Evolutionary conservation across 805 yeast genomes (phyloP), one percentile per base, ranked within the genome.

Genomic region (Ascoidea rubescens): DNA sequence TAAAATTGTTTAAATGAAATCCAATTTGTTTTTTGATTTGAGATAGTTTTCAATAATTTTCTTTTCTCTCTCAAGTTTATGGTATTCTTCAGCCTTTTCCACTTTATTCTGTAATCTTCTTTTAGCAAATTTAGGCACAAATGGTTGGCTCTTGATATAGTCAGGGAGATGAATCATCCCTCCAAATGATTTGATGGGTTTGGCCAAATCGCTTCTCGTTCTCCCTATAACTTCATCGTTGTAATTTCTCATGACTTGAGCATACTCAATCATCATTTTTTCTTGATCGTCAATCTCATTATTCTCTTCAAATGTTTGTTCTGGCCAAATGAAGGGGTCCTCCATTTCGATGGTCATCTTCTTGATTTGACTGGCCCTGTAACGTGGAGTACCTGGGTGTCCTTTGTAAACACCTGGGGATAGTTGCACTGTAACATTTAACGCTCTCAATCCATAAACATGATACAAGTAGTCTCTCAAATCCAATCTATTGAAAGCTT

Each of bases 291-390:
- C 67, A 31, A 71, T 64, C 52, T 67, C 67, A 57, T 71, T 71
- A 48, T 73, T 67, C 46, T 60, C 65, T 12, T 52, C 49, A 31
- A 54, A 50, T 30, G 78, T 75, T 55, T 72, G 76, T 45, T 77
- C 83, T 4, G 99, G 99, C 96, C 97, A 93, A 48, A 93, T 75
- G 64, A 93, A 93, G 30, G 99, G 99, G 58, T 91, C 88, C 53
- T 80, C 82, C 91, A 93, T 85, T 60, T 90, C 98, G 51, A 93
- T 84, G 28, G 96, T 91, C 98, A 93, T 93, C 68, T 89, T 90
- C 72, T 93, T 93, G 58, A 79, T 77, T 69, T 88, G 96, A 1
- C 90, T 81, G 5, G 74, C 71, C 68, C 96, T 78, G 69, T 75
- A 79, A 64, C 96, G 80, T 16, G 88, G 83, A 54, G 76, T 67